A percentile compares a stretch with the other conserved stretches of the same genome.
Conservation (phyloP, 2,329 filamentous ascomycete genomes). For the Ophiognomonia clavigignenti-juglandacearum region DNA sequence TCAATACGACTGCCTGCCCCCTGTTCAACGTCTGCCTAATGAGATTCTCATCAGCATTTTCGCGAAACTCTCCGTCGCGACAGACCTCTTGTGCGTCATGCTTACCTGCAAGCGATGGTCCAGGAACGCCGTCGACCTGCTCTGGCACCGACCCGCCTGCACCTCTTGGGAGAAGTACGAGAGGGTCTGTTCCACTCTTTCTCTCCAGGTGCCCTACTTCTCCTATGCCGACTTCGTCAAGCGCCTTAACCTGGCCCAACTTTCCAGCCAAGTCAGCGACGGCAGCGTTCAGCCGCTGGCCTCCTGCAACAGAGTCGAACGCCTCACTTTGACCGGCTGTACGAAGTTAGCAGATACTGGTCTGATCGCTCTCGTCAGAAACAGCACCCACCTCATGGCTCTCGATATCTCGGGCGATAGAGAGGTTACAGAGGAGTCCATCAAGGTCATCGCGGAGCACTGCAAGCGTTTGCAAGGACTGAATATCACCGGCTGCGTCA, state of each 20-base stretch:
- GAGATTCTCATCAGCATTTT: conserved; percentile 95
- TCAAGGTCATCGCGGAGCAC: conserved; percentile 72
- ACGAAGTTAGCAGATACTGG: conserved; percentile 78
- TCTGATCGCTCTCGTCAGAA: conserved; percentile 71
- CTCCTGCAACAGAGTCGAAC: conserved; percentile 85
- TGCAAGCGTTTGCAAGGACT: conserved; percentile 85
- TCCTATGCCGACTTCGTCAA: conserved; percentile 87
- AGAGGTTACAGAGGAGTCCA: conserved; percentile 79
- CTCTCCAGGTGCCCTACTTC: conserved; percentile 72
- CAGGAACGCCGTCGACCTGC: conserved; percentile 81
- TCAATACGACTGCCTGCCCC: conserved; percentile 65
- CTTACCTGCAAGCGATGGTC: conserved; percentile 94
- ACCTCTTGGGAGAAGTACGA: conserved; percentile 79
- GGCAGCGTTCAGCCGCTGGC: conserved; percentile 79
- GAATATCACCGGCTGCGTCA: conserved; percentile 83
- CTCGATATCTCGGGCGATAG: conserved; percentile 82
- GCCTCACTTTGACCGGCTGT: conserved; percentile 89
- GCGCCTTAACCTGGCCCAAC: conserved; percentile 79
- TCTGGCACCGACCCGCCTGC: conserved; percentile 93
- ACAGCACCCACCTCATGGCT: conserved; percentile 77
- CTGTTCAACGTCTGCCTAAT: conserved; percentile 80
- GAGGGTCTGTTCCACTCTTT: conserved; percentile 75
- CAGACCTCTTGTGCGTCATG: conserved; percentile 83
- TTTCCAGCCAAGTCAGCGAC: conserved; percentile 75
- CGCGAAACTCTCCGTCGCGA: conserved; percentile 69